Evolutionary conservation across 202 grass and related monocot species (phyloP).

Genomic region (Elaeis oleifera): DNA sequence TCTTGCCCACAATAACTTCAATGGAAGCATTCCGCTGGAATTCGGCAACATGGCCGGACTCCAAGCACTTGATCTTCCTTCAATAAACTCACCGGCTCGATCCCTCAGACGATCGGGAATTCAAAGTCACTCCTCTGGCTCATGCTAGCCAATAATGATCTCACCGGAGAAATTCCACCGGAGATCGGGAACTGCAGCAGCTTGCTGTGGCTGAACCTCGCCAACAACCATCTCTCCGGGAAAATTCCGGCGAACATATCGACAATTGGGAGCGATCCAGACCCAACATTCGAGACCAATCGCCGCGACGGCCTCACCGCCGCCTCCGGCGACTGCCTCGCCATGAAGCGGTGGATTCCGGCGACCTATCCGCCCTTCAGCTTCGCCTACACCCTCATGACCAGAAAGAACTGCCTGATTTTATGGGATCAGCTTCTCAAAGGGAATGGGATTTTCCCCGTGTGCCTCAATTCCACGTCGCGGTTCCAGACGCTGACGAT

Average conservation of each 20-base stretch:
- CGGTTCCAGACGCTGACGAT: constrained; percentile 35
- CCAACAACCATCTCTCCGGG: constrained; percentile 47
- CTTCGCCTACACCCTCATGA: constrained; percentile 72
- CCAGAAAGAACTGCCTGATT: constrained; percentile 46
- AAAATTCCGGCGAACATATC: constrained; percentile 53
- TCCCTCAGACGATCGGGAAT: constrained; percentile 54
- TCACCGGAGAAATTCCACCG: constrained; percentile 62
- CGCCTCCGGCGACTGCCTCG: constrained; percentile 66
- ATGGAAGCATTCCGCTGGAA: constrained; percentile 37
- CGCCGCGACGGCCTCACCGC: constrained; percentile 21
- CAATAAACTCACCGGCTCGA: constrained; percentile 43
- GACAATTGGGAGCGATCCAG: constrained; percentile 47
- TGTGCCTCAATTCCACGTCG: constrained; percentile 49
- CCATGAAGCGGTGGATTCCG: constrained; percentile 77
- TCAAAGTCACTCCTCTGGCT: constrained; percentile 83
- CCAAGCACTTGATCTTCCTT: constrained; percentile 69
- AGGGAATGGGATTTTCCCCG: constrained; percentile 63
- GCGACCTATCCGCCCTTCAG: constrained; percentile 81
- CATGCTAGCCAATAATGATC: constrained; percentile 70
- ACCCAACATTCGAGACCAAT: constrained; percentile 58
- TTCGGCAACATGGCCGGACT: constrained; percentile 43
- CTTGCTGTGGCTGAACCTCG: constrained; percentile 87
- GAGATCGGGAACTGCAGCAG: constrained; percentile 76
- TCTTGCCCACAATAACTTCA: constrained; percentile 59
- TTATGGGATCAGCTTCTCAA: constrained; percentile 61